Base-by-base conservation (phyloP, 2,329 filamentous ascomycete genomes). In the Aspergillus piperis region DNA sequence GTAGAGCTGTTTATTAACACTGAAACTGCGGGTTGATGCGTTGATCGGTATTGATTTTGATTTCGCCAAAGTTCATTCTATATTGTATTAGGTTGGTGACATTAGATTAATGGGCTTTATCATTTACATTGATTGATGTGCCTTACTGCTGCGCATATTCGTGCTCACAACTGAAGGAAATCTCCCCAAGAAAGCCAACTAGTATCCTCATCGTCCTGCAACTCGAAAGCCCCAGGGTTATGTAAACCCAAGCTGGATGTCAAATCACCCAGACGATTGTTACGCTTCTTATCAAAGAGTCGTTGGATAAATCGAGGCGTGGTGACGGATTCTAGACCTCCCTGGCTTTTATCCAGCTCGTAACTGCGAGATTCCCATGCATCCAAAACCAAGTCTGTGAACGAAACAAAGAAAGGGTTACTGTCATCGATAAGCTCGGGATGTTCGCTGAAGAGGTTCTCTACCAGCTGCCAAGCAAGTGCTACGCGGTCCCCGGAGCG, bases 131-230 rank as follows among this genome's bases (percentile, higher is more conserved):
- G 1, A 15, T 36, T 13, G 1, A 15, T 36, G 5, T 36, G 5
- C 2, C 1, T 11, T 0, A 30, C 27, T 2, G 15, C 2, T 11
- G 1, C 41, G 17, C 41, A 36, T 13, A 6, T 2, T 36, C 32
- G 19, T 44, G 17, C 25, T 47, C 25, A 56, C 13, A 53, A 15
- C 25, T 19, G 25, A 25, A 56, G 44, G 25, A 56, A 49, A 11
- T 56, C 54, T n/a, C 13, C 36, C 54, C 54, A 56, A n/a, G 49
- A 56, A 7, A 48, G 41, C 54, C 54, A 56, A 23, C 39, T 42
- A 1, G 21, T 23, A 32, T 56, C 41, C 4, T 30, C 7, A 7
- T 56, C 54, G 38, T 23, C 25, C 5, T 30, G n/a, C 23, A 48
- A 11, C 2, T 42, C 23, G 11, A 36, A 15, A 8, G n/a, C 25